Percentiles rank a stretch among this genome's conserved stretches.
These are phyloP conservation scores for Hypoxylon sp. DNA, from an alignment of 2,329 filamentous ascomycete genomes.

Conservation along the genomic window DNA sequence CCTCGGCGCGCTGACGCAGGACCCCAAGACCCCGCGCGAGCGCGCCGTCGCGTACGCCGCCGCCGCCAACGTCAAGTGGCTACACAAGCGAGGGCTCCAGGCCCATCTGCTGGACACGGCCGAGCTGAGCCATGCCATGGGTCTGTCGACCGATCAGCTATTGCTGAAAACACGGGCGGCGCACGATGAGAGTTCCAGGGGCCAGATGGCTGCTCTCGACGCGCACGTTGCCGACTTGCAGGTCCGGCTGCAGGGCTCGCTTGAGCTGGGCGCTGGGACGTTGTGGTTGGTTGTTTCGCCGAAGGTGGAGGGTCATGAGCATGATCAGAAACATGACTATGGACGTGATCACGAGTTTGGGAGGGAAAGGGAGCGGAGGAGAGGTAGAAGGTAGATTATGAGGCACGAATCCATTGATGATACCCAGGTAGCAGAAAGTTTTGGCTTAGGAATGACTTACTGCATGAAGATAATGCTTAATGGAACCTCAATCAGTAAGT, in stretches of 20 bases:
- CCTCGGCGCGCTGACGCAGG: constrained; percentile 47
- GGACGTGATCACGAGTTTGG: too few relatives aligned
- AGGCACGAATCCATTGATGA: too few relatives aligned
- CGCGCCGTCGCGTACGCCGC: constrained; percentile 53
- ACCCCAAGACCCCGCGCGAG: constrained; percentile 53
- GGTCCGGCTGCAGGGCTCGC: constrained; percentile 23
- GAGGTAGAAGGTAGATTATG: background rate
- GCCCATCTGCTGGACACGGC: constrained; percentile 48
- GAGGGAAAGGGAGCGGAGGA: constrained; percentile 11
- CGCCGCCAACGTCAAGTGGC: constrained; percentile 56
- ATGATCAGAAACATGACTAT: background rate
- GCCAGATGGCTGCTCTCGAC: constrained; percentile 31
- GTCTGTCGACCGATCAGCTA: constrained; percentile 49
- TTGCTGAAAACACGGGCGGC: constrained; percentile 49
- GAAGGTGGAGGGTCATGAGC: constrained; percentile 4
- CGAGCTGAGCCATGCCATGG: constrained; percentile 33
- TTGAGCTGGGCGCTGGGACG: constrained; percentile 39
- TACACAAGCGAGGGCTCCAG: constrained; percentile 50
- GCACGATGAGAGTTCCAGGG: constrained; percentile 22
- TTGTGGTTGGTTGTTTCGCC: constrained; percentile 50
- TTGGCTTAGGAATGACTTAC: too few relatives aligned
- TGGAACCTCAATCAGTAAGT: too few relatives aligned
- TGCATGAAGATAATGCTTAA: too few relatives aligned
- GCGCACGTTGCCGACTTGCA: constrained; percentile 45
- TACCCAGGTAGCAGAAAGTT: too few relatives aligned